A percentile compares a stretch with the other conserved stretches of the same genome.
Conservation (phyloP, 2,329 filamentous ascomycete species). For the Colletotrichum plurivorum region DNA sequence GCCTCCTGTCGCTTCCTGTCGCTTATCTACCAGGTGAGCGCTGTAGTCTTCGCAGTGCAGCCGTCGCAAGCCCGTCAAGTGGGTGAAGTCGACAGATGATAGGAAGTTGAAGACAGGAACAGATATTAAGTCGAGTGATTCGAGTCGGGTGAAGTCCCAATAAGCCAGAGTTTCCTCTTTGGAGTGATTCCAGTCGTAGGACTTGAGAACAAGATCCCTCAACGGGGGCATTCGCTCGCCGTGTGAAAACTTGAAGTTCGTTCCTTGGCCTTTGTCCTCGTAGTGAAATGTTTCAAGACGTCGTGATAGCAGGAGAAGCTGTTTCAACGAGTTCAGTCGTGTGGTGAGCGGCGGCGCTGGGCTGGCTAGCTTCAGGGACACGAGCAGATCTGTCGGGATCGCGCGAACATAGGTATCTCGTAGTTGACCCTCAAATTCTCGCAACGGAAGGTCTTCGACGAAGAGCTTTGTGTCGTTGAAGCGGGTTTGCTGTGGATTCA, state of each 20-base stretch:
- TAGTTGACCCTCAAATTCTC: slow-evolving; percentile 51
- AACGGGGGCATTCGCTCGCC: slow-evolving; percentile 61
- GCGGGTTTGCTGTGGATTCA: slow-evolving; percentile 50
- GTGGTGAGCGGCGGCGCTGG: slow-evolving; percentile 58
- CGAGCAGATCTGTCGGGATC: slow-evolving; percentile 55
- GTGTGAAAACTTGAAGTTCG: slow-evolving; percentile 56
- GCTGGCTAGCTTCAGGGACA: slow-evolving; percentile 57
- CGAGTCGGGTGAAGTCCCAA: slow-evolving; percentile 63
- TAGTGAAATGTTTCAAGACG: slow-evolving; percentile 58
- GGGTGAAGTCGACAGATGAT: slow-evolving; percentile 53
- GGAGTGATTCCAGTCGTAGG: slow-evolving; percentile 65
- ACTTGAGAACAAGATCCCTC: slow-evolving; percentile 56
- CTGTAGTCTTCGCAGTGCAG: slow-evolving; percentile 62
- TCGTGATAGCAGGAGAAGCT: slow-evolving; percentile 54
- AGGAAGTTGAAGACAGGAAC: slow-evolving; percentile 63
- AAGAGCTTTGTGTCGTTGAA: slow-evolving; percentile 51
- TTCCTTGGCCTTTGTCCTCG: slow-evolving; percentile 60
- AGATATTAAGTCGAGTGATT: slow-evolving; percentile 56
- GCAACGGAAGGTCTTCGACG: slow-evolving; percentile 58
- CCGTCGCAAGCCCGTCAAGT: slow-evolving; percentile 53
- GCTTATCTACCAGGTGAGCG: slow-evolving; percentile 54
- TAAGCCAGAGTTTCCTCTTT: slow-evolving; percentile 54
- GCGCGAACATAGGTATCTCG: slow-evolving; percentile 53
- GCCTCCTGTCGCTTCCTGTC: slow-evolving; percentile 55
- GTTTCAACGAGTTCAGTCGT: slow-evolving; percentile 57